Evolutionary conservation across 2,329 filamentous ascomycete genomes (phyloP), one percentile per base, ranked within the genome.

Genomic region (Hymenoscyphus scutula): DNA sequence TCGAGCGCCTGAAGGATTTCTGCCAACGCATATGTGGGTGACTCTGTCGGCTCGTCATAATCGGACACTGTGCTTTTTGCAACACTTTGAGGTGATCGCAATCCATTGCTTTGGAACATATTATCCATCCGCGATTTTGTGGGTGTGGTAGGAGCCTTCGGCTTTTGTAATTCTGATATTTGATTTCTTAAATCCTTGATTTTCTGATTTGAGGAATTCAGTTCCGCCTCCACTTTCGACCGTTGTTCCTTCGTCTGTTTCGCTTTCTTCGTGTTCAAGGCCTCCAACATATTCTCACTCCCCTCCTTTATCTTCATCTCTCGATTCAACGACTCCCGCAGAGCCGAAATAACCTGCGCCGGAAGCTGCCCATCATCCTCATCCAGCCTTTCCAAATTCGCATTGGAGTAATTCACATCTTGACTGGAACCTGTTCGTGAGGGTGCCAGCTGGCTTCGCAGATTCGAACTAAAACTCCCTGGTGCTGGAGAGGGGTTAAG

Each of bases 251-350:
- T 96, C 66, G 90, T 90, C 75, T 98, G 94, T 78, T 98, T 99
- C 54, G 91, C 89, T 76, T 96, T 97, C 77, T 99, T 99, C 53
- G 88, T 85, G 75, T 97, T 92, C 68, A 99, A 79, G 13, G 95
- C 95, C 79, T 99, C 95, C 45, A 99, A 82, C 85, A 99, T 88
- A 75, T 99, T 99, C 80, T 99, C 95, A 62, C 94, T 97, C 23
- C 95, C 95, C 71, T 94, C 90, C 77, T 96, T 97, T 74, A 99
- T 98, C 81, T 98, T 98, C 79, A 93, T 88, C 78, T 99, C 96
- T 72, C 96, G 94, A 69, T 92, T 94, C 67, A 99, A 89, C 72
- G 89, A 86, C 70, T 97, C 93, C 72, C 89, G 88, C 66, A 97
- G 83, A 58, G 85, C 81, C 25, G 87, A 84, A 71, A 97, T 86